Evolutionary conservation across 2,329 filamentous ascomycete species (phyloP).

Genomic region (Teratosphaeria nubilosa): DNA sequence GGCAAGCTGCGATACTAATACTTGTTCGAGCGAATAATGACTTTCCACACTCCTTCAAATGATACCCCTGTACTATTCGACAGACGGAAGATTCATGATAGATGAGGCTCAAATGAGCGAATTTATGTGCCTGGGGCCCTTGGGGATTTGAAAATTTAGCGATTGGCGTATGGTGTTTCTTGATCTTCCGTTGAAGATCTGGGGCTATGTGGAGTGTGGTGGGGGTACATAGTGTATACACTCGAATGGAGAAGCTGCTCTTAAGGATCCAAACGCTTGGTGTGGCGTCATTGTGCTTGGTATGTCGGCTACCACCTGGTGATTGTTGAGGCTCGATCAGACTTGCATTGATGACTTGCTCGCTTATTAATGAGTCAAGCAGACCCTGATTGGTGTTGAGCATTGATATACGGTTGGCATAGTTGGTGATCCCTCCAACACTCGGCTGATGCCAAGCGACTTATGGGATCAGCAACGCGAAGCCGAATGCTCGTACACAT

Average conservation of each 20-base stretch:
- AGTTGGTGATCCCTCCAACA: neutral
- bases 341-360: neutral
- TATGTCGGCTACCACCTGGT: neutral
- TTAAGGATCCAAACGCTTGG: neutral
- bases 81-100: neutral
- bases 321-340: no score
- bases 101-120: neutral
- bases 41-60: neutral
- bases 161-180: neutral
- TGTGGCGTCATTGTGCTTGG: neutral
- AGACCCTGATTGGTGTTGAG: neutral
- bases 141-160: neutral
- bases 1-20: conserved; percentile 40
- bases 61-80: neutral
- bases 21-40: neutral
- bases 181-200: neutral
- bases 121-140: neutral
- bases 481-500: neutral
- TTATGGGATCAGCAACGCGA: neutral
- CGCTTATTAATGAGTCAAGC: neutral
- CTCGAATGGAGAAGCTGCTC: neutral
- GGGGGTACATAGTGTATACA: neutral
- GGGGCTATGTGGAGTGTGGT: neutral
- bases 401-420: neutral
- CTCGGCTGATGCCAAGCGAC: neutral